Percentiles rank a stretch among this genome's conserved stretches.
phyloP scores from a whole-genome alignment of 495 filamentous ascomycete genomes.

The Podospora fimiseda region DNA sequence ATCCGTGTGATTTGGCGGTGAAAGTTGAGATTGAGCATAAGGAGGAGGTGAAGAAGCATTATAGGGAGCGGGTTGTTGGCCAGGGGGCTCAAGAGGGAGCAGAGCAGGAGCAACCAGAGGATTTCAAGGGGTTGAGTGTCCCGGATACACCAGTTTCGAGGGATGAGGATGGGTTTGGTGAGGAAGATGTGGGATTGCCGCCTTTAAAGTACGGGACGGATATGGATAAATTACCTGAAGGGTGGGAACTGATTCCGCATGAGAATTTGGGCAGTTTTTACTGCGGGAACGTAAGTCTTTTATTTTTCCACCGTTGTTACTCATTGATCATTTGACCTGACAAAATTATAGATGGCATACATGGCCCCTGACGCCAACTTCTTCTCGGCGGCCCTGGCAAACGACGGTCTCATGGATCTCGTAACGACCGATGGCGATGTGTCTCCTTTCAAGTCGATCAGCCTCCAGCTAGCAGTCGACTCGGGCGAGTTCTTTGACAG shows the following conservation, averaged over 20 bases:
- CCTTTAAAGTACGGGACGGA: conserved; percentile 72
- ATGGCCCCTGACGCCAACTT: conserved; percentile 84
- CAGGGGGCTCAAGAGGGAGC: conserved; percentile 30
- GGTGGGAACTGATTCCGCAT: conserved; percentile 64
- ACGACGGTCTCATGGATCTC: conserved; percentile 81
- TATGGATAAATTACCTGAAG: conserved; percentile 64
- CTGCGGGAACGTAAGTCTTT: conserved; percentile 68
- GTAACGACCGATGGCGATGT: conserved; percentile 74
- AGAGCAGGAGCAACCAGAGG: conserved; percentile 10
- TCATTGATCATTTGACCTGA: neutral
- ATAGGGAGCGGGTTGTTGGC: conserved; percentile 31
- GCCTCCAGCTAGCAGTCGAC: conserved; percentile 63
- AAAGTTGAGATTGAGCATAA: conserved; percentile 78
- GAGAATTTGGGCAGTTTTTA: conserved; percentile 89
- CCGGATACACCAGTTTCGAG: neutral
- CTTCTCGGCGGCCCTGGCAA: conserved; percentile 77
- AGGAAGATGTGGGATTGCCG: conserved; percentile 55
- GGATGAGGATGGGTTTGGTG: conserved; percentile 5
- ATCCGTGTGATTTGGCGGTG: conserved; percentile 83
- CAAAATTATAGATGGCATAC: conserved; percentile 60
- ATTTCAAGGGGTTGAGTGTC: conserved; percentile 14
- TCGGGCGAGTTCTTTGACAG: conserved; percentile 70
- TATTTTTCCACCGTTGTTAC: too few relatives aligned
- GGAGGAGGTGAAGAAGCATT: conserved; percentile 64
- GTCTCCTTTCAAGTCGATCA: conserved; percentile 52